phyloP scores from a whole-genome alignment of 257 asterid genomes.

The Jacaranda mimosifolia region DNA sequence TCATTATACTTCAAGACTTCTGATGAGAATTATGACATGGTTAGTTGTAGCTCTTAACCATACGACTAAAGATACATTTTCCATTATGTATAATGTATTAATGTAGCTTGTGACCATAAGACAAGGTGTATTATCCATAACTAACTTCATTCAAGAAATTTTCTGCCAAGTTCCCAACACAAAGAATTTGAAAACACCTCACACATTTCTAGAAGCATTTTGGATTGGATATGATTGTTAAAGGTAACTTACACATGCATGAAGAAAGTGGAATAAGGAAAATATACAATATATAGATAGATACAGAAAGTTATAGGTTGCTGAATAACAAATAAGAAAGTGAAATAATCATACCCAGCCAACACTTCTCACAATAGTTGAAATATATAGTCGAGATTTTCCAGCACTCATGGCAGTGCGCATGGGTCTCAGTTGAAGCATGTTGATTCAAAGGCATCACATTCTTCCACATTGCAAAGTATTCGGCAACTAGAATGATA shows the following conservation, averaged over 20 bases:
- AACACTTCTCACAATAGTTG: slow-evolving; percentile 74
- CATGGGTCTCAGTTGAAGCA: slow-evolving; percentile 44
- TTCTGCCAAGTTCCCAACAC: neutral
- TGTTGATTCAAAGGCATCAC: slow-evolving; percentile 56
- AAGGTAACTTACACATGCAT: neutral
- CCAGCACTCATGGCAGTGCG: slow-evolving; percentile 95
- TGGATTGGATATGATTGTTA: neutral
- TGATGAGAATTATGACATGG: no score
- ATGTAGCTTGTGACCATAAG: neutral
- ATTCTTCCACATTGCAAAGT: slow-evolving; percentile 86
- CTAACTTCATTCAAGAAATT: neutral
- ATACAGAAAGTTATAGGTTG: slow-evolving; percentile 8
- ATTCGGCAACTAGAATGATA: slow-evolving; percentile 78
- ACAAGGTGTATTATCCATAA: neutral
- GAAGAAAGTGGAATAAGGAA: neutral
- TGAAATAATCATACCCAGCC: slow-evolving; percentile 79
- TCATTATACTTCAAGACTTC: no score
- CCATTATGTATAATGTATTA: no score
- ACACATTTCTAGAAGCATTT: neutral
- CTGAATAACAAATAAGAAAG: slow-evolving; percentile 32
- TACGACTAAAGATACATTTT: no score
- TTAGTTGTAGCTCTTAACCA: no score
- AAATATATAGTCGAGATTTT: slow-evolving; percentile 65
- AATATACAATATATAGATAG: neutral
- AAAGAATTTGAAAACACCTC: slow-evolving; percentile 3